Evolutionary conservation across 1,284 basidiomycete species (phyloP), one percentile per base, ranked within the genome.

Genomic region (Sanghuangporus sanghuang): DNA sequence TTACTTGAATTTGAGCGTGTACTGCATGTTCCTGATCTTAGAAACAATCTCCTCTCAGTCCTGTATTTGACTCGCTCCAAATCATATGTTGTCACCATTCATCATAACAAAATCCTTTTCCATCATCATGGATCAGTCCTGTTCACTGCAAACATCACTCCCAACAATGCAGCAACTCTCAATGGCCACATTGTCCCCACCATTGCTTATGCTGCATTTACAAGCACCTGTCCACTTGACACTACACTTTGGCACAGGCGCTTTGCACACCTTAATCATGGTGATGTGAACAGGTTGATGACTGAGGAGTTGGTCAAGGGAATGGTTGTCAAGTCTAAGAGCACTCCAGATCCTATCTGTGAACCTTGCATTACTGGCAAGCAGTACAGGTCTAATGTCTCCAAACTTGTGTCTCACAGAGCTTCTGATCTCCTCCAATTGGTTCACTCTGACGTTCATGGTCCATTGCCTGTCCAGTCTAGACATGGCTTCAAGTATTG

Each of bases 61-160:
- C 75, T 76, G 67, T 70, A 76, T 48, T 68, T 76, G 18, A 71
- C 75, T 57, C 64, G 68, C 6, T 66, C 73, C 14, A 70, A 68
- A 46, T 66, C 55, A 70, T 68, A 46, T 46, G 44, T 46, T 46
- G 44, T 46, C 44, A 46, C 44, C 44, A 46, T 46, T 46, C 16
- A n/a, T 8, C 44, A 46, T 18, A 46, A 46, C 16, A n/a, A 46
- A 18, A 46, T 46, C 3, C 44, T 46, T 6, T 46, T 46, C 62
- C 57, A 52, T 46, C 58, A n/a, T 12, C 36, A 60, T 21, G 42
- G 50, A 11, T 14, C 36, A 16, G 50, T 57, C 1, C 16, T 62
- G 9, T 68, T 68, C 59, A 67, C 64, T 35, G 21, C 68, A 36
- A 57, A 61, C 18, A 53, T 70, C 16, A 56, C 68, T 14, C n/a